A percentile compares a stretch with the other conserved stretches of the same genome.
Conservation (phyloP, 768 basidiomycete species). For the Astraeus odoratus region DNA sequence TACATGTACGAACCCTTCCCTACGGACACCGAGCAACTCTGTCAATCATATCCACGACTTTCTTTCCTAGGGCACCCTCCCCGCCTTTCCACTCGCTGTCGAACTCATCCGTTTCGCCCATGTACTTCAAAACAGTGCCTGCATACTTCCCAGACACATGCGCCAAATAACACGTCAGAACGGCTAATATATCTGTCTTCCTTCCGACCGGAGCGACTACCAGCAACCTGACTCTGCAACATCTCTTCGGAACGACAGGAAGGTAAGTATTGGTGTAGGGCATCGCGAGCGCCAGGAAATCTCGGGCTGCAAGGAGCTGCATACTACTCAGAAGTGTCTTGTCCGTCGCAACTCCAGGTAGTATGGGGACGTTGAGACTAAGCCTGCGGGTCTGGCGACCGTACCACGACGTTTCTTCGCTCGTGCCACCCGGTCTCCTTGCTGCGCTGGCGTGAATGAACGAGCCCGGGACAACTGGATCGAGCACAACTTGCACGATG, state of each 20-base stretch:
- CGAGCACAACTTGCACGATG: slow-evolving; percentile 12
- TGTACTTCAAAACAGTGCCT: slow-evolving; percentile 14
- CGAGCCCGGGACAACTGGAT: not conserved
- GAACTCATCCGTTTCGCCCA: slow-evolving; percentile 20
- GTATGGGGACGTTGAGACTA: not conserved
- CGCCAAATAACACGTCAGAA: slow-evolving; percentile 23
- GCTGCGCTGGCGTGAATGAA: not conserved
- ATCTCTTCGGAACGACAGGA: slow-evolving; percentile 2
- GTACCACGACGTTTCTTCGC: not conserved
- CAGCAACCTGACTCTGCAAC: slow-evolving; percentile 16
- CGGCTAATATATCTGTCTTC: slow-evolving; percentile 25
- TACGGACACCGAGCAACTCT: slow-evolving; percentile 13
- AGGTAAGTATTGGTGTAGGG: slow-evolving; percentile 19
- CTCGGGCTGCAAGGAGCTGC: slow-evolving; percentile 35
- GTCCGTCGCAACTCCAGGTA: not conserved
- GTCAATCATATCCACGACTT: slow-evolving; percentile 20
- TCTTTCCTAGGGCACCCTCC: slow-evolving; percentile 11
- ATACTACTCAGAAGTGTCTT: slow-evolving; percentile 21
- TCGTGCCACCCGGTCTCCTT: not conserved
- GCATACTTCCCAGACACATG: slow-evolving; percentile 17
- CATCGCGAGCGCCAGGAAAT: slow-evolving; percentile 36
- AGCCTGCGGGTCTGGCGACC: not conserved
- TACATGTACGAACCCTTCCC: not conserved
- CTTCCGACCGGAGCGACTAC: slow-evolving; percentile 21
- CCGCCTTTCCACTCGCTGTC: slow-evolving; percentile 25